Percentiles rank a stretch among this genome's conserved stretches.
Evolutionary conservation across 2,329 filamentous ascomycete species (phyloP).

Genomic region (Claviceps sp.): DNA sequence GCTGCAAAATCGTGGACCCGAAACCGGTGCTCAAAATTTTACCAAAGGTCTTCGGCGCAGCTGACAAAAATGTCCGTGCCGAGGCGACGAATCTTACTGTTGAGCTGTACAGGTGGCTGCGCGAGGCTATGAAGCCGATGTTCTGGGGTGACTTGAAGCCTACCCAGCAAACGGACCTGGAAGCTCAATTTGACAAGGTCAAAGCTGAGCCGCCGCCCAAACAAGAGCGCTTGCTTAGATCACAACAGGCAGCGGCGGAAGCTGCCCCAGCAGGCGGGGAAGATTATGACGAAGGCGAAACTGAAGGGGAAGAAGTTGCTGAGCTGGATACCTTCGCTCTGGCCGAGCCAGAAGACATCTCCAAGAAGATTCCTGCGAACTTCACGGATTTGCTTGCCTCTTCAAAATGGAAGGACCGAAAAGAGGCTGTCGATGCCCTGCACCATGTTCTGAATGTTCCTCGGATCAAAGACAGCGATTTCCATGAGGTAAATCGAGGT

Average conservation of each 20-base stretch:
- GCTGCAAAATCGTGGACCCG: slow-evolving; percentile 85
- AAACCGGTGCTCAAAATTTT: slow-evolving; percentile 81
- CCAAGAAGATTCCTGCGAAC: slow-evolving; percentile 66
- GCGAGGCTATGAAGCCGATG: slow-evolving; percentile 95
- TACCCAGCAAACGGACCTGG: slow-evolving; percentile 86
- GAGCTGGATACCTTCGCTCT: slow-evolving; percentile 74
- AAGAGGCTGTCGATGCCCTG: slow-evolving; percentile 80
- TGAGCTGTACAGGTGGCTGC: slow-evolving; percentile 92
- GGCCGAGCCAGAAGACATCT: slow-evolving; percentile 76
- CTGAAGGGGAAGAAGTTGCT: slow-evolving; percentile 32
- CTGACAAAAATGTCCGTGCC: slow-evolving; percentile 94
- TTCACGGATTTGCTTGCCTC: slow-evolving; percentile 76
- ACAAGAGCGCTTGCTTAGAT: slow-evolving; percentile 76
- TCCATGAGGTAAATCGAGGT: slow-evolving; percentile 67
- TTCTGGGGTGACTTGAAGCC: slow-evolving; percentile 95
- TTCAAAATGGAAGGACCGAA: slow-evolving; percentile 96
- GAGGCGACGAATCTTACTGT: slow-evolving; percentile 85
- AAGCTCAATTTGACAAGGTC: slow-evolving; percentile 86
- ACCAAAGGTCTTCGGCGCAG: slow-evolving; percentile 86
- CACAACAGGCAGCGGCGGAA: slow-evolving; percentile 75
- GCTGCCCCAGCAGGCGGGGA: slow-evolving; percentile 50
- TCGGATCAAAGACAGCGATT: slow-evolving; percentile 82
- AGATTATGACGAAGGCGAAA: slow-evolving; percentile 43
- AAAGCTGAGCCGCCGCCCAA: slow-evolving; percentile 80
- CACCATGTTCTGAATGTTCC: slow-evolving; percentile 68